A percentile compares a stretch with the other conserved stretches of the same genome.
These are phyloP conservation scores for Pythium sukuiense DNA, from an alignment of 352 stramenopile genomes.

Conservation along the genomic window DNA sequence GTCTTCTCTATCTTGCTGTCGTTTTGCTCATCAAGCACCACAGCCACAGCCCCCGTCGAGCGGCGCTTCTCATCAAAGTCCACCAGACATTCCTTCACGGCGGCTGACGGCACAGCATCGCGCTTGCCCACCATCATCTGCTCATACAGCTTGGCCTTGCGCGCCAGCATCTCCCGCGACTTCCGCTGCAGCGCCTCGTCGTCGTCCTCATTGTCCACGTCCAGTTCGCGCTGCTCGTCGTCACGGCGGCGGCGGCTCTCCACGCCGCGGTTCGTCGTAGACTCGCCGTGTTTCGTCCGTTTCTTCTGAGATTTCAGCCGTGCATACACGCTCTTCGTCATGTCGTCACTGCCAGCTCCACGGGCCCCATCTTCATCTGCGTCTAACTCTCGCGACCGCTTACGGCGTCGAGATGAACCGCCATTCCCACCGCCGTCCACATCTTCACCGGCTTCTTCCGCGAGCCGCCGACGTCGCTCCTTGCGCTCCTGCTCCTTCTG, in stretches of 20 bases:
- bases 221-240: slow-evolving; percentile 41
- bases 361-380: neutral
- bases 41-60: slow-evolving; percentile 24
- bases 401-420: slow-evolving; percentile 16
- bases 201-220: slow-evolving; percentile 58
- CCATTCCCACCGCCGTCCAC: slow-evolving; percentile 16
- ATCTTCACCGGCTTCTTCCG: slow-evolving; percentile 22
- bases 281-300: slow-evolving; percentile 8
- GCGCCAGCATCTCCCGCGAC: slow-evolving; percentile 58
- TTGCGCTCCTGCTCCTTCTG: slow-evolving; percentile 81
- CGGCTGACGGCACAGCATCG: slow-evolving; percentile 8
- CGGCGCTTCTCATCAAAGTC: slow-evolving; percentile 66
- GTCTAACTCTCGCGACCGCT: slow-evolving; percentile 19
- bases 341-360: neutral
- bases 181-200: slow-evolving; percentile 57
- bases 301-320: slow-evolving; percentile 45
- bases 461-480: slow-evolving; percentile 45
- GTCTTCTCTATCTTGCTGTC: slow-evolving; percentile 14
- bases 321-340: slow-evolving; percentile 37
- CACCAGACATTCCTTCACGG: slow-evolving; percentile 59
- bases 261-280: slow-evolving; percentile 56
- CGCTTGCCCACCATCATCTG: slow-evolving; percentile 45
- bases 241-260: slow-evolving; percentile 56
- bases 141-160: slow-evolving; percentile 81
- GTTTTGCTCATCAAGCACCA: neutral